phyloP scores from a whole-genome alignment of 169 alveolate species.

The Babesia bovis region DNA sequence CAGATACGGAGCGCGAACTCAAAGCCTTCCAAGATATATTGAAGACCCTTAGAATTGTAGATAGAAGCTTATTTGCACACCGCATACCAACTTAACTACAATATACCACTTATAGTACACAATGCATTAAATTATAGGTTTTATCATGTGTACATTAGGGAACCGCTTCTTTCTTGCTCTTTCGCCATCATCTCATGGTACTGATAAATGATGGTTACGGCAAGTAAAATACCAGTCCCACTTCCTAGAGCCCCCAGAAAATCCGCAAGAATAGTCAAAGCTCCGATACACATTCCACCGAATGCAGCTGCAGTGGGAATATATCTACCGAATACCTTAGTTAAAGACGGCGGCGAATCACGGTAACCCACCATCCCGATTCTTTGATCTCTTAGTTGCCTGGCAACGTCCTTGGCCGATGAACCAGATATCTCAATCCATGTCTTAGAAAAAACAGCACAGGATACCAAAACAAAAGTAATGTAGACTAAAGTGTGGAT shows the following conservation, averaged over 20 bases:
- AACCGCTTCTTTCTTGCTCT: slow-evolving; percentile 92
- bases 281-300: slow-evolving; percentile 99
- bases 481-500: slow-evolving; percentile 95
- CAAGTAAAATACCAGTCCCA: slow-evolving; percentile 98
- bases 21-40: slow-evolving; percentile 31
- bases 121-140: background rate
- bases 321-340: slow-evolving; percentile 83
- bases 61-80: slow-evolving; percentile 24
- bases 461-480: slow-evolving; percentile 94
- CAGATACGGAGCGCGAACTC: background rate
- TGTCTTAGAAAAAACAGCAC: slow-evolving; percentile 99
- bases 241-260: slow-evolving; percentile 99
- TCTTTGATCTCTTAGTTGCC: slow-evolving; percentile 97
- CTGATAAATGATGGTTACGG: slow-evolving; percentile 98
- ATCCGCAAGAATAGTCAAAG: slow-evolving; percentile 97
- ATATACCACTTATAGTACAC: background rate
- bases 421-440: slow-evolving; percentile 99
- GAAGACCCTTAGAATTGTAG: slow-evolving; percentile 16
- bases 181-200: slow-evolving; percentile 96
- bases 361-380: slow-evolving; percentile 84
- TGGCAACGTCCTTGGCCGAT: slow-evolving; percentile 98
- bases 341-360: slow-evolving; percentile 80
- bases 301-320: slow-evolving; percentile 99
- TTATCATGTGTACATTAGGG: slow-evolving; percentile 70
- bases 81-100: background rate